A percentile compares a stretch with the other conserved stretches of the same genome.
Conservation (phyloP, 208 protist species). For the Chromosphaera perkinsii region DNA sequence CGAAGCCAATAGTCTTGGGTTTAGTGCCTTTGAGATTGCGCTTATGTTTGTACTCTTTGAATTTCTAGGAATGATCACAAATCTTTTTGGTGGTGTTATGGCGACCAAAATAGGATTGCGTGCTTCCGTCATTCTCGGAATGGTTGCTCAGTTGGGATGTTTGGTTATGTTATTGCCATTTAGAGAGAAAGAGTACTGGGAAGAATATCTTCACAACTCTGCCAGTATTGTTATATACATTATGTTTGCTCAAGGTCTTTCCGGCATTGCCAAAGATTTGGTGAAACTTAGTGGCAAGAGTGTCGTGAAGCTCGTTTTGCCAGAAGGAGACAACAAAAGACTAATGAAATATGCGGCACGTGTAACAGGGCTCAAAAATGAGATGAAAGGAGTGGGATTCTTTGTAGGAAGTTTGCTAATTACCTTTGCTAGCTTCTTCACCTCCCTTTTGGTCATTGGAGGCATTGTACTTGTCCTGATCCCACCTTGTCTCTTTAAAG, state of each 20-base stretch:
- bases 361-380: constrained; percentile 43
- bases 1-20: constrained; percentile 29
- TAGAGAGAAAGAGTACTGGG: background rate
- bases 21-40: constrained; percentile 32
- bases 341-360: constrained; percentile 35
- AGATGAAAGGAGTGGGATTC: constrained; percentile 39
- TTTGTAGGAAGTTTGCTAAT: constrained; percentile 29
- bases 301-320: constrained; percentile 37
- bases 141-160: constrained; percentile 7
- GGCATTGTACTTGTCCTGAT: background rate
- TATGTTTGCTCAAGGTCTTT: constrained; percentile 24
- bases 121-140: constrained; percentile 18
- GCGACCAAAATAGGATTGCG: constrained; percentile 15
- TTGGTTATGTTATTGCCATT: constrained; percentile 13
- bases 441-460: background rate
- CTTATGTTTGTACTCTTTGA: constrained; percentile 42
- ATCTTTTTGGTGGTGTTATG: constrained; percentile 28
- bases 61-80: constrained; percentile 34
- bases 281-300: constrained; percentile 38
- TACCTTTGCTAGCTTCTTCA: background rate
- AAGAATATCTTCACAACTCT: background rate
- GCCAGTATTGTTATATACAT: constrained; percentile 28
- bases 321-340: background rate
- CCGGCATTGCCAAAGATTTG: constrained; percentile 40
- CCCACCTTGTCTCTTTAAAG: background rate